Percentiles rank a stretch among this genome's conserved stretches.
Conservation (phyloP, 2,329 filamentous ascomycete species). For the Lecanicillium sp. region DNA sequence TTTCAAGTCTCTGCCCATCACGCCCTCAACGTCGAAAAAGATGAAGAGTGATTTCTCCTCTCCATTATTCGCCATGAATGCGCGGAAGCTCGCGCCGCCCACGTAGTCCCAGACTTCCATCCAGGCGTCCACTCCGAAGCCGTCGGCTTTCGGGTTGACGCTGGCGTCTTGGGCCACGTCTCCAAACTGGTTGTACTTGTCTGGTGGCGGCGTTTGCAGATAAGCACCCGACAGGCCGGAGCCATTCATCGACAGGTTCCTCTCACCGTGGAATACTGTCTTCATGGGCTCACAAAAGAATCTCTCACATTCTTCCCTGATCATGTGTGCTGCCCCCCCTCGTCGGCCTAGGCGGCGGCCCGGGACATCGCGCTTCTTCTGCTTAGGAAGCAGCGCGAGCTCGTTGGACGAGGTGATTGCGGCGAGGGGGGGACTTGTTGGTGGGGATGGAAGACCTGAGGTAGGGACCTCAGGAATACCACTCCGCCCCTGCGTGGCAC, state of each 20-base stretch:
- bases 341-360: conserved; percentile 41
- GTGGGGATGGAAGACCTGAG: conserved; percentile 77
- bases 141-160: conserved; percentile 16
- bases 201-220: conserved; percentile 46
- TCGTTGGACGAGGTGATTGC: conserved; percentile 62
- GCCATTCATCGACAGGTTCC: conserved; percentile 66
- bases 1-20: conserved; percentile 72
- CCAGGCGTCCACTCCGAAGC: conserved; percentile 49
- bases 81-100: conserved; percentile 76
- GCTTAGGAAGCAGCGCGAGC: conserved; percentile 56
- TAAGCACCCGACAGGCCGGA: conserved; percentile 78
- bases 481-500: conserved; percentile 62
- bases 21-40: conserved; percentile 68
- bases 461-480: conserved; percentile 90
- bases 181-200: conserved; percentile 34
- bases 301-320: conserved; percentile 99
- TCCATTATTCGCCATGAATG: conserved; percentile 67
- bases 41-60: conserved; percentile 72
- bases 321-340: conserved; percentile 93
- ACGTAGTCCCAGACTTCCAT: conserved; percentile 81
- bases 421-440: conserved; percentile 83
- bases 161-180: conserved; percentile 23
- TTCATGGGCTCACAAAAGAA: conserved; percentile 97
- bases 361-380: conserved; percentile 35
- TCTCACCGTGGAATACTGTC: conserved; percentile 93